Evolutionary conservation across 1,139 yeast genomes (phyloP).

Genomic region (Saccharomycopsis crataegensis): DNA sequence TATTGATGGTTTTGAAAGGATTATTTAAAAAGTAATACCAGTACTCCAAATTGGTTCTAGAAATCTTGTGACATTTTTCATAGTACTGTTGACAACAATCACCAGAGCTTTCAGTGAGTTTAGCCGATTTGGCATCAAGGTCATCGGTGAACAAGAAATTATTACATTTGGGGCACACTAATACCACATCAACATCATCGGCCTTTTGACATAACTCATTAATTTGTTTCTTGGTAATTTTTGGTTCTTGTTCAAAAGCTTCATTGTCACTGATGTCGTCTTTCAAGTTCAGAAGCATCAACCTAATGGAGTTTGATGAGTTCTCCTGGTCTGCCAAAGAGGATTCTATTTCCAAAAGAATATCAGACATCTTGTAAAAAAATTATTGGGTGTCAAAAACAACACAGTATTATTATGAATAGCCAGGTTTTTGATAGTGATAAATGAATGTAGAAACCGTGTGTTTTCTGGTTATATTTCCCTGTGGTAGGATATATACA

Average conservation of each 20-base stretch:
- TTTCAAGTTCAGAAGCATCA: slow-evolving; percentile 16
- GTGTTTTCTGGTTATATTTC: too few species aligned
- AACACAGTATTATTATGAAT: too few species aligned
- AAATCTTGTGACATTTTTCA: slow-evolving; percentile 14
- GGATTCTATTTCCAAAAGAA: slow-evolving; percentile 17
- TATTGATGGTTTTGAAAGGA: slow-evolving; percentile 39
- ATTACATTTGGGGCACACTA: slow-evolving; percentile 24
- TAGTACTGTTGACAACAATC: slow-evolving; percentile 23
- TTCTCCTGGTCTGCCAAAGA: slow-evolving; percentile 16
- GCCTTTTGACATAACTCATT: slow-evolving; percentile 14
- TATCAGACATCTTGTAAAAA: not conserved
- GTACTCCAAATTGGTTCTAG: slow-evolving; percentile 33
- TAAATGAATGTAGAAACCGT: too few species aligned
- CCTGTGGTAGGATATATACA: too few species aligned
- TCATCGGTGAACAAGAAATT: slow-evolving; percentile 23
- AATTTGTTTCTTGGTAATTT: slow-evolving; percentile 20
- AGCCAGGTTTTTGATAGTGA: too few species aligned
- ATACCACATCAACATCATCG: slow-evolving; percentile 22
- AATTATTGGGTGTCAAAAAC: too few species aligned
- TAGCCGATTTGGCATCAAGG: slow-evolving; percentile 19
- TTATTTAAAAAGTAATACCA: slow-evolving; percentile 41
- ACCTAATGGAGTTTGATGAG: slow-evolving; percentile 9
- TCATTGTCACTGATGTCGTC: slow-evolving; percentile 12
- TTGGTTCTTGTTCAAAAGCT: not conserved
- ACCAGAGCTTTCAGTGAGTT: slow-evolving; percentile 16